A percentile compares a stretch with the other conserved stretches of the same genome.
phyloP scores from a whole-genome alignment of 1,284 basidiomycete species.

The Moesziomyces sp. region DNA sequence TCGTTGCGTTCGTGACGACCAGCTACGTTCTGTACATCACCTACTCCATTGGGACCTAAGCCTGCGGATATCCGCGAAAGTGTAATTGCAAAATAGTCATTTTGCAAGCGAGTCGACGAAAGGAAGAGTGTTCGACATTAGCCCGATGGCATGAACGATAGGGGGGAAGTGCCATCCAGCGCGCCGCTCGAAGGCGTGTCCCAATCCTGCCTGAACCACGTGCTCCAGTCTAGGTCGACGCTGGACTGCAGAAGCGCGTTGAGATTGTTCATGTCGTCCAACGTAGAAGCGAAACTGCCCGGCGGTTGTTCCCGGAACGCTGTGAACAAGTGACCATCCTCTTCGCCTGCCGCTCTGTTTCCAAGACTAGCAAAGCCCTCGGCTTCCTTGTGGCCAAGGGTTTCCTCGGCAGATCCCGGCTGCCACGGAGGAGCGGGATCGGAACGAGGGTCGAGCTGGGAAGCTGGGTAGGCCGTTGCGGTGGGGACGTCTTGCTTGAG shows the following conservation, averaged over 20 bases:
- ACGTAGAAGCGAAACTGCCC: not conserved
- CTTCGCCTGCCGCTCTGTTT: not conserved
- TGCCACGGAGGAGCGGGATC: too few relatives aligned
- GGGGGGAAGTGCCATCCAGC: not conserved
- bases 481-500: not conserved
- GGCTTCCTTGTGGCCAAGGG: too few relatives aligned
- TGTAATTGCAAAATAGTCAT: too few relatives aligned
- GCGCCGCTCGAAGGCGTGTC: not conserved
- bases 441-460: too few relatives aligned
- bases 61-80: too few relatives aligned
- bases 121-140: too few relatives aligned
- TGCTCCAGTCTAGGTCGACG: constrained; percentile 25
- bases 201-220: constrained; percentile 12
- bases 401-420: too few relatives aligned
- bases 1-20: constrained; percentile 38
- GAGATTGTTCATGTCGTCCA: constrained; percentile 14
- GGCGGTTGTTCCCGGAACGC: not conserved
- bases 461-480: too few relatives aligned
- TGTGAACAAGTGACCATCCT: not conserved
- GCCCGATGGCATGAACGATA: constrained; percentile 1
- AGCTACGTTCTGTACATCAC: constrained; percentile 53
- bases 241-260: constrained; percentile 23
- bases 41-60: constrained; percentile 41
- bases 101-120: too few relatives aligned
- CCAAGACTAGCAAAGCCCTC: not conserved